These are phyloP conservation scores for Aspergillus novoparasiticus DNA, from an alignment of 2,329 filamentous ascomycete genomes.

Conservation along the genomic window DNA sequence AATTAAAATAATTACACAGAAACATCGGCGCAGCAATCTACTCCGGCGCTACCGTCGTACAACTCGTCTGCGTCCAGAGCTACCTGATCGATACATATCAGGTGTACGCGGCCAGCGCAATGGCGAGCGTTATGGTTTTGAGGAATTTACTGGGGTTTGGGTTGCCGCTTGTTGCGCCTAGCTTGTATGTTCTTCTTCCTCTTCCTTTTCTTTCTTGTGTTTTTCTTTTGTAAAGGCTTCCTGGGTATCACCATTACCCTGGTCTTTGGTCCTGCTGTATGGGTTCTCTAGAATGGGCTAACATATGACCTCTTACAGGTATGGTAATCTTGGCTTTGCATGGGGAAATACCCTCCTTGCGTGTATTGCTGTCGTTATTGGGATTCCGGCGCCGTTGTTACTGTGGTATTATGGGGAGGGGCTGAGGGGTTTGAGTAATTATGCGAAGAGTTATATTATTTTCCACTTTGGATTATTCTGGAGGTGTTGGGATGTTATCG, in stretches of 20 bases:
- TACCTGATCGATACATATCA: slow-evolving; percentile 44
- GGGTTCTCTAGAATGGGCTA: no score
- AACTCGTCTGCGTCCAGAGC: slow-evolving; percentile 46
- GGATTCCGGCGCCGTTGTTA: background rate
- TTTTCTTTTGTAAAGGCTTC: no score
- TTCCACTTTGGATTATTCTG: no score
- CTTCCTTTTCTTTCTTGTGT: background rate
- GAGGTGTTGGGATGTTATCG: no score
- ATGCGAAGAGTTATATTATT: background rate
- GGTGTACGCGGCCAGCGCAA: slow-evolving; percentile 39
- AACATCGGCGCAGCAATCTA: slow-evolving; percentile 56
- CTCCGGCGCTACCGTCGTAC: slow-evolving; percentile 46
- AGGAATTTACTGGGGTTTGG: slow-evolving; percentile 17
- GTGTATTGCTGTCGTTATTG: background rate
- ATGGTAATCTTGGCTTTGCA: background rate
- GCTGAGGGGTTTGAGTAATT: background rate
- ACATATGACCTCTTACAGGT: background rate
- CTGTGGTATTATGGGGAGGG: background rate
- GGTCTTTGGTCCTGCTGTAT: no score
- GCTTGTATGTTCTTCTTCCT: background rate
- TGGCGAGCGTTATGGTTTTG: slow-evolving; percentile 34
- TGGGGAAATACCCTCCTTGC: background rate
- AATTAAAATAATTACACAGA: background rate
- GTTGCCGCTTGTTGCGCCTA: slow-evolving; percentile 9
- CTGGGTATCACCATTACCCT: no score